Percentiles rank a stretch among this genome's conserved stretches.
phyloP scores from a whole-genome alignment of 305 asterid species.

The Solanum hybrid region DNA sequence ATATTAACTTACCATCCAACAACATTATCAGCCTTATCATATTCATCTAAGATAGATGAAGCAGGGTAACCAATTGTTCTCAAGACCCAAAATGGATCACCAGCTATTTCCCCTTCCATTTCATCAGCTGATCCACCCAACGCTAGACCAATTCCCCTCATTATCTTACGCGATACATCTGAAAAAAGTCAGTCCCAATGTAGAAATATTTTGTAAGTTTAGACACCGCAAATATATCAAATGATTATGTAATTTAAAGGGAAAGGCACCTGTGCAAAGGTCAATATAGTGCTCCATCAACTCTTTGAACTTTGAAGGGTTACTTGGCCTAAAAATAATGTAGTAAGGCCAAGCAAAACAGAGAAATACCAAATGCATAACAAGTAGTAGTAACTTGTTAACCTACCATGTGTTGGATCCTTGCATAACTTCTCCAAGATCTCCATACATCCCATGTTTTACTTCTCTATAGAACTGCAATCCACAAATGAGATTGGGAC shows the following conservation, averaged over 20 bases:
- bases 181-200: neutral
- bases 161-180: neutral
- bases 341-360: neutral
- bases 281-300: constrained; percentile 62
- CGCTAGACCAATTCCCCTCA: neutral
- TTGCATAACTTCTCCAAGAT: constrained; percentile 55
- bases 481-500: constrained; percentile 21
- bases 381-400: neutral
- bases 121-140: neutral
- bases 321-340: constrained; percentile 40
- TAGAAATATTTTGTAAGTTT: neutral
- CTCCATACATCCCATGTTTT: constrained; percentile 54
- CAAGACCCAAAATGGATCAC: neutral
- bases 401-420: constrained; percentile 67
- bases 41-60: constrained; percentile 15
- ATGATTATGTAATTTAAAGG: neutral
- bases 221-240: neutral
- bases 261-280: constrained; percentile 48
- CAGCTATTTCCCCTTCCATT: neutral
- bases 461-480: constrained; percentile 68
- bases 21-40: constrained; percentile 27
- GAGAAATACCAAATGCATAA: neutral
- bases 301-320: constrained; percentile 45
- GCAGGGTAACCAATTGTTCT: neutral
- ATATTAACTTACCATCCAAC: constrained; percentile 48